These are phyloP conservation scores for Mayamaea pseudoterrestris DNA, from an alignment of 108 stramenopile species.

Conservation along the genomic window DNA sequence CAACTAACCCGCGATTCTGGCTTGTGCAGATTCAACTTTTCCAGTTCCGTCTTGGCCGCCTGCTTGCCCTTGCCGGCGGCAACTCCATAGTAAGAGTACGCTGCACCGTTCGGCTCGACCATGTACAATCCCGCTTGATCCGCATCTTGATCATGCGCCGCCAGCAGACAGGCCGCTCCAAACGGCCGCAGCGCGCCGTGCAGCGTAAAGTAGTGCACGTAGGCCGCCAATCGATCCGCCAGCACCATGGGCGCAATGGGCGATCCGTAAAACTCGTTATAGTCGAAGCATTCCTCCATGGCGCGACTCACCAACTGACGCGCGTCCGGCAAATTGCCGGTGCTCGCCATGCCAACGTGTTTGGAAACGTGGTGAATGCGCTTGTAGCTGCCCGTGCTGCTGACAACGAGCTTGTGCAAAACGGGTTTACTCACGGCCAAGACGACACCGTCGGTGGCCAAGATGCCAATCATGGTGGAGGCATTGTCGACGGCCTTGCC, in stretches of 20 bases:
- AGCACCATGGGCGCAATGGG: conserved; percentile 72
- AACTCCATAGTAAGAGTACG: conserved; percentile 84
- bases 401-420: conserved; percentile 83
- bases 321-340: conserved; percentile 93
- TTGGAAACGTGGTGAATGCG: conserved; percentile 68
- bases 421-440: conserved; percentile 92
- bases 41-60: conserved; percentile 97
- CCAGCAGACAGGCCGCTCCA: conserved; percentile 80
- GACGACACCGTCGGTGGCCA: conserved; percentile 93
- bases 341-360: conserved; percentile 64
- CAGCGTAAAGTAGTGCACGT: conserved; percentile 97
- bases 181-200: conserved; percentile 95
- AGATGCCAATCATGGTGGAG: conserved; percentile 91
- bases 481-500: conserved; percentile 84
- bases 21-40: conserved; percentile 86
- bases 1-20: conserved; percentile 2
- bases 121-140: conserved; percentile 78
- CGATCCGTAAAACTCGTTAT: conserved; percentile 80
- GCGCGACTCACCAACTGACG: conserved; percentile 88
- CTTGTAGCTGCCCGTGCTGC: conserved; percentile 57
- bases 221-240: conserved; percentile 78
- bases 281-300: conserved; percentile 78
- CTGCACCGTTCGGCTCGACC: conserved; percentile 89
- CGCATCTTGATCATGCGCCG: conserved; percentile 81
- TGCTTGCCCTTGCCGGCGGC: conserved; percentile 97